A percentile compares a stretch with the other conserved stretches of the same genome.
These are phyloP conservation scores for Cryptosporidium sp. DNA, from an alignment of 169 alveolate species.

Conservation along the genomic window DNA sequence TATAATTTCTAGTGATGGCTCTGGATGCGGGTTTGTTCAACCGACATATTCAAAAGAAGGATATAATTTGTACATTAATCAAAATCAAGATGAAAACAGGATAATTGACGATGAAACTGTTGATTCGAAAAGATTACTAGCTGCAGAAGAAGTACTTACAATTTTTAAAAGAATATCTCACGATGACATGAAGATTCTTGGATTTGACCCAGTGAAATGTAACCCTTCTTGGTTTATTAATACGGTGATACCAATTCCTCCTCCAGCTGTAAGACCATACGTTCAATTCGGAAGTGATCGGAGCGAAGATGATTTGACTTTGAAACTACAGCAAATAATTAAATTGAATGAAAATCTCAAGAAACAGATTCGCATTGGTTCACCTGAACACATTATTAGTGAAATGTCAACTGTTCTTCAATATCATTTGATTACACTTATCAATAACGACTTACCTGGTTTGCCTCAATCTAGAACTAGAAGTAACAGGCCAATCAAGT, in stretches of 20 bases:
- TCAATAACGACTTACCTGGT: slow-evolving; percentile 97
- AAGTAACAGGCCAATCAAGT: slow-evolving; percentile 96
- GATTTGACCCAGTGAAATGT: slow-evolving; percentile 93
- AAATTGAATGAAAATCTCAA: slow-evolving; percentile 91
- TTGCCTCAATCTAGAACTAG: slow-evolving; percentile 95
- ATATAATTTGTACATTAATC: slow-evolving; percentile 86
- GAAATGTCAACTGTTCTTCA: slow-evolving; percentile 93
- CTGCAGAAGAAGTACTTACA: slow-evolving; percentile 91
- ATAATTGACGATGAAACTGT: slow-evolving; percentile 85
- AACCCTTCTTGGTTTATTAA: slow-evolving; percentile 97
- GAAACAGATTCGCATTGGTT: slow-evolving; percentile 90
- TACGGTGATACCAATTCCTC: slow-evolving; percentile 96
- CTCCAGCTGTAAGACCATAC: slow-evolving; percentile 99
- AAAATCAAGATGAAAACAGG: slow-evolving; percentile 82
- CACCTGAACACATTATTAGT: slow-evolving; percentile 91
- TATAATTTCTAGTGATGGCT: slow-evolving; percentile 76
- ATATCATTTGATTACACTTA: slow-evolving; percentile 95
- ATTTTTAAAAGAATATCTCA: slow-evolving; percentile 89
- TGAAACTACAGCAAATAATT: slow-evolving; percentile 95
- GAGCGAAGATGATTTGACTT: slow-evolving; percentile 98
- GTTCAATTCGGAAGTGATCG: slow-evolving; percentile 93
- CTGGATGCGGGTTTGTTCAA: slow-evolving; percentile 92
- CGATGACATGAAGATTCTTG: slow-evolving; percentile 92
- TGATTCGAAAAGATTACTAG: slow-evolving; percentile 82
- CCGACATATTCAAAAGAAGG: slow-evolving; percentile 91